Conservation (phyloP, 768 basidiomycete genomes). For the Lentinula detonsa region DNA sequence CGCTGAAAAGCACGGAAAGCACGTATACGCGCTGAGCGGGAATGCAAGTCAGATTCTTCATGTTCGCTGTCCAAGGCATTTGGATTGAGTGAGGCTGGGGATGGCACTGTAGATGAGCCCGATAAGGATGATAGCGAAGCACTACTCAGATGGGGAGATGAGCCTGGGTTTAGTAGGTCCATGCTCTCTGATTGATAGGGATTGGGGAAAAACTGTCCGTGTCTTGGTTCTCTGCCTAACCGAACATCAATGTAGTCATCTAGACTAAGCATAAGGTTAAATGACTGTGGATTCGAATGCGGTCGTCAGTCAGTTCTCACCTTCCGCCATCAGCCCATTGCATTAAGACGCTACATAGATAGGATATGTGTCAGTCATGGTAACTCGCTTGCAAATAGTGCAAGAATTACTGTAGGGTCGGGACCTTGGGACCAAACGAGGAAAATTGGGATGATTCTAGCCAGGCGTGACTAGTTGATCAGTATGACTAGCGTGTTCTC, state of each 20-base stretch:
- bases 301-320: slow-evolving; percentile 16
- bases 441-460: slow-evolving; percentile 84
- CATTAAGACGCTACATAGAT: slow-evolving; percentile 67
- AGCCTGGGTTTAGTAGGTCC: slow-evolving; percentile 21
- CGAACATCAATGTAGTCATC: slow-evolving; percentile 85
- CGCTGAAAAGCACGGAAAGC: slow-evolving; percentile 69
- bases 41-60: slow-evolving; percentile 32
- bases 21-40: slow-evolving; percentile 67
- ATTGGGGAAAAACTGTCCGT: slow-evolving; percentile 29
- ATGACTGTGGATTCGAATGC: neutral
- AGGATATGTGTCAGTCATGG: neutral
- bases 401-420: slow-evolving; percentile 71
- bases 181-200: neutral
- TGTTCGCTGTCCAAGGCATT: neutral
- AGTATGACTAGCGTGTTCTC: neutral
- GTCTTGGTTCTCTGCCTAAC: slow-evolving; percentile 53
- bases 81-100: neutral
- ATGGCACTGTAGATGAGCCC: slow-evolving; percentile 10
- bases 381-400: neutral
- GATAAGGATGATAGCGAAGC: neutral
- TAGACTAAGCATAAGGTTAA: slow-evolving; percentile 32
- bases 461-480: slow-evolving; percentile 67
- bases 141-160: neutral
- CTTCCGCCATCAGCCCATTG: slow-evolving; percentile 91
- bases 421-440: slow-evolving; percentile 81